phyloP scores from a whole-genome alignment of 2,329 filamentous ascomycete genomes.

The Exophiala aquamarina region DNA sequence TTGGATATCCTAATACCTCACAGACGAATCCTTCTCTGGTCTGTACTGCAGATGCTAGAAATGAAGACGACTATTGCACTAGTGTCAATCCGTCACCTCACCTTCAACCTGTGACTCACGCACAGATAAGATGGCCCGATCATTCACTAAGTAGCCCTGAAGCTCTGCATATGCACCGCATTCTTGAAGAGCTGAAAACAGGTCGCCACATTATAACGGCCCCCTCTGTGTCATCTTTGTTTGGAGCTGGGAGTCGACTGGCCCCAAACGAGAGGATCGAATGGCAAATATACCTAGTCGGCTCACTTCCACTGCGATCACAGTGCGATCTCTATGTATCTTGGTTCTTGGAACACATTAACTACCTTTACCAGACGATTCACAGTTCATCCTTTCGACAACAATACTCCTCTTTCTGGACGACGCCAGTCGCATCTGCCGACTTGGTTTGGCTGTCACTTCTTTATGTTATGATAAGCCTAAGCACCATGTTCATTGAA shows the following conservation, averaged over 20 bases:
- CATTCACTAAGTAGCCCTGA: neutral
- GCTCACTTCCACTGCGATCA: constrained; percentile 23
- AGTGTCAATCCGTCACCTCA: no score
- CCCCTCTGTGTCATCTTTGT: constrained; percentile 1
- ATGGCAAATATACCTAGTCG: constrained; percentile 27
- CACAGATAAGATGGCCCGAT: no score
- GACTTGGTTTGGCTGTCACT: constrained; percentile 36
- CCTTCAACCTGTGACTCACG: no score
- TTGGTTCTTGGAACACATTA: constrained; percentile 34
- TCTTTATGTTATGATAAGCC: constrained; percentile 32
- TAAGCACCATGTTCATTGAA: constrained; percentile 32
- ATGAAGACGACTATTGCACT: no score
- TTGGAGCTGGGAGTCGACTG: neutral
- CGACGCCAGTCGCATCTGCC: constrained; percentile 26
- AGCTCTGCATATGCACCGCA: neutral
- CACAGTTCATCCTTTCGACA: constrained; percentile 28
- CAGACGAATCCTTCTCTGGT: no score
- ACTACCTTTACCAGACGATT: constrained; percentile 33
- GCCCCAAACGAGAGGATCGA: constrained; percentile 14
- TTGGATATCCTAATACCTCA: neutral
- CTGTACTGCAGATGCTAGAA: no score
- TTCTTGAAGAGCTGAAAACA: neutral
- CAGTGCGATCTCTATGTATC: constrained; percentile 32
- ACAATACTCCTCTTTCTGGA: constrained; percentile 32
- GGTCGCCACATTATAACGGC: neutral